phyloP scores from a whole-genome alignment of 129 eudicot species.

The Helichrysum umbraculigerum region DNA sequence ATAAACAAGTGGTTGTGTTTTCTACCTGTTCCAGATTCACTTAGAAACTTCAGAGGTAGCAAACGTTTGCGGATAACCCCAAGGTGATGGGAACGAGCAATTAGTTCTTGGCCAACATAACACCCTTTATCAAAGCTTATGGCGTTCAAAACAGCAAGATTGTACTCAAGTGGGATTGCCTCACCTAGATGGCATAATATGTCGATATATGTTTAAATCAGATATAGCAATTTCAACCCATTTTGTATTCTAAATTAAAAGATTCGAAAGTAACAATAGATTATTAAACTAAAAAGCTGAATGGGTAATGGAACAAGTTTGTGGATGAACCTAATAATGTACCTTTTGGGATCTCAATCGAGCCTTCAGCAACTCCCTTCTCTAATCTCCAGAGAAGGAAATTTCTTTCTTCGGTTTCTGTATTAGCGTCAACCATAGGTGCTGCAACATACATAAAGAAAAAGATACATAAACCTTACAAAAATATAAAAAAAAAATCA shows the following conservation, averaged over 20 bases:
- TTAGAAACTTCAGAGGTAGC: constrained; percentile 69
- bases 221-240: constrained; percentile 55
- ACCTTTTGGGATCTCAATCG: constrained; percentile 94
- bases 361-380: constrained; percentile 96
- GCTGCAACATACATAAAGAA: constrained; percentile 48
- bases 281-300: not conserved
- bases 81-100: constrained; percentile 90
- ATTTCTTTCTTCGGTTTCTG: constrained; percentile 67
- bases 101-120: constrained; percentile 88
- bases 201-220: not conserved
- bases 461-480: constrained; percentile 50
- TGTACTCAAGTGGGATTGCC: constrained; percentile 93
- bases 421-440: constrained; percentile 82
- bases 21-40: constrained; percentile 63
- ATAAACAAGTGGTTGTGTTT: not conserved
- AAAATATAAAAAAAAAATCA: not conserved
- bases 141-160: constrained; percentile 84
- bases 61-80: constrained; percentile 83
- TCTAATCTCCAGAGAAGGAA: constrained; percentile 81
- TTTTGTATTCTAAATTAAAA: constrained; percentile 70
- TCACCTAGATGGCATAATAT: constrained; percentile 66
- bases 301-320: constrained; percentile 24
- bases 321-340: not conserved
- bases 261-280: not conserved
- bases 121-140: constrained; percentile 97